phyloP scores from a whole-genome alignment of 2,329 filamentous ascomycete genomes.

The Chalaropsis thielavioides region DNA sequence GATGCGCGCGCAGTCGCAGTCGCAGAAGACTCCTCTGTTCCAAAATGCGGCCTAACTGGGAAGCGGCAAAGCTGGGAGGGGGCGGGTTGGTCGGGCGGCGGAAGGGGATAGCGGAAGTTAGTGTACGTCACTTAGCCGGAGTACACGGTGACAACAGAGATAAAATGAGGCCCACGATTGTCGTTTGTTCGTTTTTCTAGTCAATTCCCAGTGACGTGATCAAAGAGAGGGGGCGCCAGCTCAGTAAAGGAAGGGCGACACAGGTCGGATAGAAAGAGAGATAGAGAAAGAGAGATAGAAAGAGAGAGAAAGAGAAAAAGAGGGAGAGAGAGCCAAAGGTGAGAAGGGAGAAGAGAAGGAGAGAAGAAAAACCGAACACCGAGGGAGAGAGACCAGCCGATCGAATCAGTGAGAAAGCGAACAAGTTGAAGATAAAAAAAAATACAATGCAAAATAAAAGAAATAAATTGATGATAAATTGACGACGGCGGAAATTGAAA shows the following conservation, averaged over 20 bases:
- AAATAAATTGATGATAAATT: slow-evolving; percentile 4
- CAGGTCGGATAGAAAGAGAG: slow-evolving; percentile 5
- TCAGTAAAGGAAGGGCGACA: neutral
- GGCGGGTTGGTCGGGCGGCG: neutral
- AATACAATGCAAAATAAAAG: slow-evolving; percentile 2
- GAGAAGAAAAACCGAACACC: slow-evolving; percentile 9
- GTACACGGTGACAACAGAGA: neutral
- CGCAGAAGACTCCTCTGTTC: neutral
- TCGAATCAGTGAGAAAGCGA: neutral
- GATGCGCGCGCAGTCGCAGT: neutral
- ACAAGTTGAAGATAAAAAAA: neutral
- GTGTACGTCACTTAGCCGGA: neutral
- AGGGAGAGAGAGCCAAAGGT: slow-evolving; percentile 1
- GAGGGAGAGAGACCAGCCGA: neutral
- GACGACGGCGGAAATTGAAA: slow-evolving; percentile 1
- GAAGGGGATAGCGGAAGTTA: slow-evolving; percentile 2
- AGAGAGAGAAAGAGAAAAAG: slow-evolving; percentile 5
- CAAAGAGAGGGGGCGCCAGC: slow-evolving; percentile 6
- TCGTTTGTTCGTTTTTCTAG: neutral
- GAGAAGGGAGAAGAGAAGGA: slow-evolving; percentile 1
- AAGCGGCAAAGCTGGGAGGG: neutral
- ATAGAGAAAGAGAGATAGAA: neutral
- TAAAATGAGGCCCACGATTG: neutral
- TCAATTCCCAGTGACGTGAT: slow-evolving; percentile 5
- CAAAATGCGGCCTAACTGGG: neutral